phyloP scores from a whole-genome alignment of 2,329 filamentous ascomycete genomes.

The Rutstroemia sp. region DNA sequence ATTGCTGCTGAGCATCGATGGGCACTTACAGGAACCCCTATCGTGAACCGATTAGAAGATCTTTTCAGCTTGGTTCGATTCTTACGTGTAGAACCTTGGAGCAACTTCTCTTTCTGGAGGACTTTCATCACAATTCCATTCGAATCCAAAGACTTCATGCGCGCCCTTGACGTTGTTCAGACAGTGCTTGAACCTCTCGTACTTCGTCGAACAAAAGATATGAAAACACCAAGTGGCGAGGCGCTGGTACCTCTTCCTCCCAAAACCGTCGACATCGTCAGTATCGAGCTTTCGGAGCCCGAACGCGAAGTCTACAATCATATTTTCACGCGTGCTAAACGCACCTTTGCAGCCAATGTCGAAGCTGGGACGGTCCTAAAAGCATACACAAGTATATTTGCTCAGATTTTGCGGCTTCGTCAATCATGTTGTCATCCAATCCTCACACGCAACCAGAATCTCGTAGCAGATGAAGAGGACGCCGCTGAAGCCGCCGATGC shows the following conservation, averaged over 20 bases:
- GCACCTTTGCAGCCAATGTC: conserved; percentile 77
- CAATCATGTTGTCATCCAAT: conserved; percentile 93
- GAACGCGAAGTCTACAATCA: conserved; percentile 91
- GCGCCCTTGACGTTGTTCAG: conserved; percentile 92
- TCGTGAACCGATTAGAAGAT: conserved; percentile 93
- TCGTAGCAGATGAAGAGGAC: conserved; percentile 83
- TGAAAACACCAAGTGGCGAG: conserved; percentile 87
- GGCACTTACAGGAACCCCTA: conserved; percentile 91
- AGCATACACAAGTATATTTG: conserved; percentile 94
- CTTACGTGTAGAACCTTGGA: conserved; percentile 92
- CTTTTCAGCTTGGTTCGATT: conserved; percentile 90
- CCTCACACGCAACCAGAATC: conserved; percentile 74
- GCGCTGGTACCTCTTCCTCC: conserved; percentile 75
- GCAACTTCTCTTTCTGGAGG: conserved; percentile 98
- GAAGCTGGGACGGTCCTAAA: conserved; percentile 91
- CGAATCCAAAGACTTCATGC: conserved; percentile 88
- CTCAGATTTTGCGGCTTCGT: conserved; percentile 84
- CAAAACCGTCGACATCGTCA: conserved; percentile 76
- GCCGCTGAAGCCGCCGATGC: conserved; percentile 72
- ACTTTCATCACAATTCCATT: conserved; percentile 98
- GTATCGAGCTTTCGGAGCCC: conserved; percentile 74
- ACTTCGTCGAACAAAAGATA: conserved; percentile 89
- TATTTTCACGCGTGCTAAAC: conserved; percentile 76
- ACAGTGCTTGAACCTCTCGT: conserved; percentile 96
- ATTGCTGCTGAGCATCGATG: conserved; percentile 79